Evolutionary conservation across 1,284 basidiomycete species (phyloP).

Genomic region (Cerrena zonata): DNA sequence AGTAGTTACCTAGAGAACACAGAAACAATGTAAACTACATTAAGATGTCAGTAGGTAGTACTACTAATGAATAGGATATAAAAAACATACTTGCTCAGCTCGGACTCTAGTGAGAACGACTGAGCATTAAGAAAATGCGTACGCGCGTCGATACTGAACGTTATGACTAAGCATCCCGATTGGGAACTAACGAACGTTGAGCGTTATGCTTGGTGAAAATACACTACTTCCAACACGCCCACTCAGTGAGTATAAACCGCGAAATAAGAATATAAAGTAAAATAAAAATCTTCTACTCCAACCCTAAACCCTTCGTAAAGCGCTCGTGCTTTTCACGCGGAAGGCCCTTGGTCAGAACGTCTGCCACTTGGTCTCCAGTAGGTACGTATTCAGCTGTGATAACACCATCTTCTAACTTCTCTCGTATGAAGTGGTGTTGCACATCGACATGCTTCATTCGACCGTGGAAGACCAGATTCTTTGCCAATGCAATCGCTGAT

Average conservation of each 20-base stretch:
- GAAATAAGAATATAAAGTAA: no score
- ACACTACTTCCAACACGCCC: slow-evolving; percentile 5
- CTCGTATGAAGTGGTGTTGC: slow-evolving; percentile 27
- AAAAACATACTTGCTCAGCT: no score
- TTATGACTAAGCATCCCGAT: no score
- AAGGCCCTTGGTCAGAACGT: slow-evolving; percentile 39
- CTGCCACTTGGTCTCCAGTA: slow-evolving; percentile 30
- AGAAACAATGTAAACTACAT: no score
- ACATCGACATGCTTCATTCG: slow-evolving; percentile 33
- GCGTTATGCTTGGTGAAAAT: background rate
- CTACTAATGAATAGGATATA: no score
- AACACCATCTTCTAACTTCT: slow-evolving; percentile 17
- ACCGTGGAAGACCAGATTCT: slow-evolving; percentile 21
- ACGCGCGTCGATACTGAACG: no score
- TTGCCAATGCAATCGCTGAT: slow-evolving; percentile 23
- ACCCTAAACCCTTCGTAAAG: background rate
- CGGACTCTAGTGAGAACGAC: no score
- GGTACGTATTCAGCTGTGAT: slow-evolving; percentile 24
- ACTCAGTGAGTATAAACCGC: slow-evolving; percentile 1
- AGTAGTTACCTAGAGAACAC: no score
- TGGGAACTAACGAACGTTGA: no score
- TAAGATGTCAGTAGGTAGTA: no score
- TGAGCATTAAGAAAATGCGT: no score
- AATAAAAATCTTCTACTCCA: no score
- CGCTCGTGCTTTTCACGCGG: slow-evolving; percentile 1